phyloP scores from a whole-genome alignment of 1,284 basidiomycete species.

The Ceratobasidium sp. region DNA sequence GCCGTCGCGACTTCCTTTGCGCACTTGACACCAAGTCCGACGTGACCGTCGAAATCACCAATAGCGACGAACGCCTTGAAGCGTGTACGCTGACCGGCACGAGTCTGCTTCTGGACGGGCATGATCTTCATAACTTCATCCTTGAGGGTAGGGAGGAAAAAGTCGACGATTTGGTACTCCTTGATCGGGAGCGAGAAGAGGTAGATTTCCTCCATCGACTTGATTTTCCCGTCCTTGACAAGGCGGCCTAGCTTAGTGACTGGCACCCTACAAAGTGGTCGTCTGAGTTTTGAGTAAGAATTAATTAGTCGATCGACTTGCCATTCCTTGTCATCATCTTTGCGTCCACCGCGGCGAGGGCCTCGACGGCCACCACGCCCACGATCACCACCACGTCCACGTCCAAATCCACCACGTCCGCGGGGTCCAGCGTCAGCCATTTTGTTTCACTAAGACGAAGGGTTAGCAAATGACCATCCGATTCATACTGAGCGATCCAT shows the following conservation, averaged over 20 bases:
- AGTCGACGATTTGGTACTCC: slow-evolving; percentile 98
- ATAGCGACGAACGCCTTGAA: slow-evolving; percentile 99
- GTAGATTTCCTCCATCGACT: slow-evolving; percentile 99
- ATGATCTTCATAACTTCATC: slow-evolving; percentile 99
- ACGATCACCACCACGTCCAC: slow-evolving; percentile 66
- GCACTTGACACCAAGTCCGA: slow-evolving; percentile 99
- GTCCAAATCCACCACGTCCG: slow-evolving; percentile 80
- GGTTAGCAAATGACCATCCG: slow-evolving; percentile 29
- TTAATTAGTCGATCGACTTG: slow-evolving; percentile 59
- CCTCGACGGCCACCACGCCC: slow-evolving; percentile 91
- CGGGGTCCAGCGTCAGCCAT: slow-evolving; percentile 80
- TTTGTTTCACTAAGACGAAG: slow-evolving; percentile 35
- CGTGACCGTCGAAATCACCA: slow-evolving; percentile 98
- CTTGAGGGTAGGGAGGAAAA: slow-evolving; percentile 97
- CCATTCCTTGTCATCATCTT: slow-evolving; percentile 99
- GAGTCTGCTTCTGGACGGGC: slow-evolving; percentile 99
- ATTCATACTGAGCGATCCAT: not conserved
- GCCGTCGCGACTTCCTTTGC: slow-evolving; percentile 99
- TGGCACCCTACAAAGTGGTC: slow-evolving; percentile 74
- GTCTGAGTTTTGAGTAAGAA: not conserved
- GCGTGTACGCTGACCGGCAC: slow-evolving; percentile 98
- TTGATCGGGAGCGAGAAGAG: slow-evolving; percentile 99
- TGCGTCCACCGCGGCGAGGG: slow-evolving; percentile 93
- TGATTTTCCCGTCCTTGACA: slow-evolving; percentile 99
- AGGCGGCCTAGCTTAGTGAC: slow-evolving; percentile 99